Evolutionary conservation across 176 grass and related monocot genomes (phyloP), one percentile per base, ranked within the genome.

Genomic region (Microstegium vimineum): DNA sequence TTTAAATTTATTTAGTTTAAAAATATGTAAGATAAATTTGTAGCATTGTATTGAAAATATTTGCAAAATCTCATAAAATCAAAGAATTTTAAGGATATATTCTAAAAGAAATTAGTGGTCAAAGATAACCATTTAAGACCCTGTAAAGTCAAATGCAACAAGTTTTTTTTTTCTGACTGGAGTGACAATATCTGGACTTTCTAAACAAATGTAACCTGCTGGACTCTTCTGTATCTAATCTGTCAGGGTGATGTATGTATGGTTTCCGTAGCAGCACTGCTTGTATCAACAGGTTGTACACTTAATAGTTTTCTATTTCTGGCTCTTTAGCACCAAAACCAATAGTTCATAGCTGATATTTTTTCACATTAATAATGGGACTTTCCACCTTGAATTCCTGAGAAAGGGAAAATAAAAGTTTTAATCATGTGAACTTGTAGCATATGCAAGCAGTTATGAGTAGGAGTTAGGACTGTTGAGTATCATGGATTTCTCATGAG

Each of bases 301-400:
- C 20, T 51, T 51, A 51, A 59, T 69, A 82, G 38, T 86, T 62
- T 71, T 63, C 45, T 52, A 28, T 54, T 87, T 30, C 64, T 71
- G 38, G 76, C 33, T 84, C 56, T 16, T 40, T 75, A 11, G 8
- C 68, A 51, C 40, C 25, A 10, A 69, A 51, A 70, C n/a, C 46
- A 64, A 75, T 57, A 51, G 31, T 14, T 76, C 38, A 11, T 80
- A 45, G 69, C 38, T 43, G 37, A 27, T 51, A 12, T 33, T 74
- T 84, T 61, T 79, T 28, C 38, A 69, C 31, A 73, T 81, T 41
- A 31, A 26, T 37, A 31, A 20, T 46, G 17, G 18, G 40, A 75
- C n/a, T 73, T 75, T 68, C 34, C 49, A 51, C 69, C 60, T 63
- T 74, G 69, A 77, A 77, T 8, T 7, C 35, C 33, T 41, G 63